phyloP scores from a whole-genome alignment of 805 yeast species.

The Candida bentonensis region DNA sequence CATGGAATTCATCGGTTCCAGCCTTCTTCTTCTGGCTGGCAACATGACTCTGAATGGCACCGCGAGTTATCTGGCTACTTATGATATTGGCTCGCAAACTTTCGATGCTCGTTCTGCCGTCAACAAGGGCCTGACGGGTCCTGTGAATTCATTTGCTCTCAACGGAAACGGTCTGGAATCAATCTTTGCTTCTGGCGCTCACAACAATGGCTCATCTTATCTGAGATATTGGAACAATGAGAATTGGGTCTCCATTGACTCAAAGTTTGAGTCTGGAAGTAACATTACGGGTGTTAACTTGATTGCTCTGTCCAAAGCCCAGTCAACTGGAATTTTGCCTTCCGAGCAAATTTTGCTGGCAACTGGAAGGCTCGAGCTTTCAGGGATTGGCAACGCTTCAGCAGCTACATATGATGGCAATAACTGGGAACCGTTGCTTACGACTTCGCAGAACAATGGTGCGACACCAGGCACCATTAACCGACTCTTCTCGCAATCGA shows the following conservation, averaged over 20 bases:
- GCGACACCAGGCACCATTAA: conserved; percentile 13
- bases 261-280: conserved; percentile 20
- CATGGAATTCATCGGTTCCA: conserved; percentile 32
- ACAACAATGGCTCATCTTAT: conserved; percentile 19
- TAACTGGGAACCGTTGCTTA: conserved; percentile 50
- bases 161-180: conserved; percentile 28
- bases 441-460: conserved; percentile 22
- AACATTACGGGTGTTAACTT: conserved; percentile 34
- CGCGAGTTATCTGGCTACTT: conserved; percentile 33
- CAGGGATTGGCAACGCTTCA: conserved; percentile 40
- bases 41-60: conserved; percentile 30
- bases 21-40: conserved; percentile 36
- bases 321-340: conserved; percentile 23
- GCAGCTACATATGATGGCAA: conserved; percentile 54
- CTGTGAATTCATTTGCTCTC: conserved; percentile 18
- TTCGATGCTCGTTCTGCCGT: conserved; percentile 12
- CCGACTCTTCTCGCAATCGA: conserved; percentile 19
- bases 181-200: conserved; percentile 29
- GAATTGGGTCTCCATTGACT: conserved; percentile 33
- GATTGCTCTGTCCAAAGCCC: conserved; percentile 21
- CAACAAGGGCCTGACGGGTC: conserved; percentile 13
- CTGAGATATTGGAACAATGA: conserved; percentile 33
- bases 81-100: conserved; percentile 32
- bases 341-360: conserved; percentile 38
- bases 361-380: conserved; percentile 40